phyloP scores from a whole-genome alignment of 768 basidiomycete species.

The Naganishia onofrii region DNA sequence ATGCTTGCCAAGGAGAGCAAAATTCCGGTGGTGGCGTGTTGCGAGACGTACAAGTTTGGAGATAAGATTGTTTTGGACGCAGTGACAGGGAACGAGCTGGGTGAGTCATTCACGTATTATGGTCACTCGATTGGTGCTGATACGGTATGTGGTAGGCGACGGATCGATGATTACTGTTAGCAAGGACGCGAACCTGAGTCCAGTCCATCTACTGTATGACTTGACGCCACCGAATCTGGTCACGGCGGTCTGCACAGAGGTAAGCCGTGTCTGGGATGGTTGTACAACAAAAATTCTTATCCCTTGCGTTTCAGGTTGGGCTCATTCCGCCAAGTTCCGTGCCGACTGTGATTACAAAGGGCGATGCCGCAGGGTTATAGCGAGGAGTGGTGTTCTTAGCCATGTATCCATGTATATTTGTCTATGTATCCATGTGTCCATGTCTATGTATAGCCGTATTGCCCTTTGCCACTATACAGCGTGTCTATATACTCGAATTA shows the following conservation, averaged over 20 bases:
- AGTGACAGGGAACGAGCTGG: slow-evolving; percentile 93
- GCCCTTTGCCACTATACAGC: neutral
- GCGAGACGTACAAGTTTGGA: slow-evolving; percentile 97
- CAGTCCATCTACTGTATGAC: slow-evolving; percentile 86
- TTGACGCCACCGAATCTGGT: slow-evolving; percentile 87
- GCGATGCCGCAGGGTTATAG: slow-evolving; percentile 33
- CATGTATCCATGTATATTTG: neutral
- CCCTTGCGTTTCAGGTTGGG: slow-evolving; percentile 53
- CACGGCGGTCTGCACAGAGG: slow-evolving; percentile 95
- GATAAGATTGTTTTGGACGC: slow-evolving; percentile 89
- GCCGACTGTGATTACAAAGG: slow-evolving; percentile 48
- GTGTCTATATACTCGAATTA: neutral
- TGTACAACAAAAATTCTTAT: neutral
- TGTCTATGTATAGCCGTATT: slow-evolving; percentile 4
- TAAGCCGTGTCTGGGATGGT: slow-evolving; percentile 26
- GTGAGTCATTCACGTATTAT: slow-evolving; percentile 55
- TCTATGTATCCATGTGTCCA: slow-evolving; percentile 1
- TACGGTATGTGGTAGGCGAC: neutral
- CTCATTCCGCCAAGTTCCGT: slow-evolving; percentile 90
- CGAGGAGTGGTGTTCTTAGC: neutral
- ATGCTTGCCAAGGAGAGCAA: slow-evolving; percentile 89
- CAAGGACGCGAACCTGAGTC: slow-evolving; percentile 58
- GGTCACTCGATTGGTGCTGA: neutral
- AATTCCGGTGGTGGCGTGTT: slow-evolving; percentile 92
- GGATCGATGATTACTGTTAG: slow-evolving; percentile 8